A percentile compares a stretch with the other conserved stretches of the same genome.
Conservation (phyloP, 2,329 filamentous ascomycete species). For the Trichoderma sp. region DNA sequence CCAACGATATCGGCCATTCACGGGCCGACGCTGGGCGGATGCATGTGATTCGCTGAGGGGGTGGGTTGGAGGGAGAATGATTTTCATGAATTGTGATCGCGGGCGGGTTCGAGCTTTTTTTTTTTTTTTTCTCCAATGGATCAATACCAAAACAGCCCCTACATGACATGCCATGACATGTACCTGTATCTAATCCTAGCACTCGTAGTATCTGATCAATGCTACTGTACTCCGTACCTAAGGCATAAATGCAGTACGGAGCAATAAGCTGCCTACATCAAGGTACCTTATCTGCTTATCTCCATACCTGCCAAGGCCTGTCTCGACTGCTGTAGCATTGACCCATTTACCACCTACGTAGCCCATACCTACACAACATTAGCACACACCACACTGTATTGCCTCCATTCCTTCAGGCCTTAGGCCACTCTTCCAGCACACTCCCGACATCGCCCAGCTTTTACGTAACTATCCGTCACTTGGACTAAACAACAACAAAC, state of each 20-base stretch:
- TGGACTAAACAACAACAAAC: conserved; percentile 10
- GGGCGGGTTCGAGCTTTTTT: not conserved
- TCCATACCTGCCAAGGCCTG: not conserved
- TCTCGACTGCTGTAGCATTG: not conserved
- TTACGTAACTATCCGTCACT: conserved; percentile 27
- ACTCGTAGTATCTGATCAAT: not conserved
- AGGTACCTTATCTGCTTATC: not conserved
- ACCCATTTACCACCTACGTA: not conserved
- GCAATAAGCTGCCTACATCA: not conserved
- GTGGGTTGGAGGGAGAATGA: not conserved
- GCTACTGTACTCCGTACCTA: not conserved
- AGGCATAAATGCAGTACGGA: not conserved
- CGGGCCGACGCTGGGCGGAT: conserved; percentile 27
- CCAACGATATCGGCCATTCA: conserved; percentile 26
- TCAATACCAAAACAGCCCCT: not conserved
- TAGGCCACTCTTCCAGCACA: not conserved
- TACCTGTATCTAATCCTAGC: not conserved
- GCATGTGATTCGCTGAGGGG: conserved; percentile 22
- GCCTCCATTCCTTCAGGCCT: not conserved
- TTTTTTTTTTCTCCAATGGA: not conserved
- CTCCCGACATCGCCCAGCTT: conserved; percentile 28
- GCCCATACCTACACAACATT: too few relatives aligned
- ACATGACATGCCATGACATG: not conserved
- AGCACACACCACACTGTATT: not conserved
- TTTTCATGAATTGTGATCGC: not conserved